Percentiles rank a stretch among this genome's conserved stretches.
These are phyloP conservation scores for Neophaeococcomyces mojaviensis DNA, from an alignment of 2,329 filamentous ascomycete species.

Conservation along the genomic window DNA sequence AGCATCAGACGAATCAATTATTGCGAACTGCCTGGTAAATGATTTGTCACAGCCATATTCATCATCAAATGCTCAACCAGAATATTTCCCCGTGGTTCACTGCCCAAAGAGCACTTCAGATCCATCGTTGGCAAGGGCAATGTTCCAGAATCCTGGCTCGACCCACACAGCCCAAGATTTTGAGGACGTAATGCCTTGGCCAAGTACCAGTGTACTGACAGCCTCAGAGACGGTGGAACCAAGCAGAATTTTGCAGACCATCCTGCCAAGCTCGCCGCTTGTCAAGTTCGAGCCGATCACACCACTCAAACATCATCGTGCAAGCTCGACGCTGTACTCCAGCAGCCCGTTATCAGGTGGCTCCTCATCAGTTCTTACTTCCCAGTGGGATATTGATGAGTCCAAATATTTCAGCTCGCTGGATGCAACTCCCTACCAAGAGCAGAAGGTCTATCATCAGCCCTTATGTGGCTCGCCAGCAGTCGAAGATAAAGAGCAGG, in stretches of 20 bases:
- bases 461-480: not conserved
- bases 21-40: constrained; percentile 6
- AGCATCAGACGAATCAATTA: constrained; percentile 2
- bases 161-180: constrained; percentile 5
- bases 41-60: not conserved
- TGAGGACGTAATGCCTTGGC: constrained; percentile 13
- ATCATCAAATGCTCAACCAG: not conserved
- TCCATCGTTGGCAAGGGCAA: constrained; percentile 18
- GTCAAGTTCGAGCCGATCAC: constrained; percentile 21
- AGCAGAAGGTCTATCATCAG: not conserved
- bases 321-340: constrained; percentile 13
- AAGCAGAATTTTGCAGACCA: constrained; percentile 19
- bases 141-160: constrained; percentile 12
- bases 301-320: constrained; percentile 10
- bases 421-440: constrained; percentile 6
- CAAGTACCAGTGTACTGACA: constrained; percentile 5
- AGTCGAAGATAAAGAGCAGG: not conserved
- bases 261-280: constrained; percentile 15
- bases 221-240: constrained; percentile 21
- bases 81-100: not conserved
- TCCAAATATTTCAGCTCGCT: constrained; percentile 11
- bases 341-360: constrained; percentile 18
- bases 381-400: constrained; percentile 18
- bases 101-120: constrained; percentile 10
- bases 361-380: constrained; percentile 15